Conservation (phyloP, 2,329 filamentous ascomycete species). For the Colletotrichum sp. region DNA sequence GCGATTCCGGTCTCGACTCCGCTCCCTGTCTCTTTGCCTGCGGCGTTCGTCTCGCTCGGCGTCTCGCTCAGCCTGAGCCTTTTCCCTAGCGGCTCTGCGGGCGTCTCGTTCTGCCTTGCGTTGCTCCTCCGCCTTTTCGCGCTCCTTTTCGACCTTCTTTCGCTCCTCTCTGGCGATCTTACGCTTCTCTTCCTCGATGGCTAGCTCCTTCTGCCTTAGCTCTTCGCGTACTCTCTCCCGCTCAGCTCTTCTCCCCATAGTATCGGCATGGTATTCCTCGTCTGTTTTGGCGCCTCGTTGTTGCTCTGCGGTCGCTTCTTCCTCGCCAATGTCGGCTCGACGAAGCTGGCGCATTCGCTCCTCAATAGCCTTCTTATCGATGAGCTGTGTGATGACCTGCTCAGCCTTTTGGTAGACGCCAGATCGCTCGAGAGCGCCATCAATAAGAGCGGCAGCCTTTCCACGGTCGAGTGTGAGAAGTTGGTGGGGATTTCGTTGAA, state of each 20-base stretch:
- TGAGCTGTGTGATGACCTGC: slow-evolving; percentile 65
- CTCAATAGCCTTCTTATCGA: slow-evolving; percentile 73
- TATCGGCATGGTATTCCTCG: slow-evolving; percentile 73
- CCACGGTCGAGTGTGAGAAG: slow-evolving; percentile 76
- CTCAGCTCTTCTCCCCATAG: slow-evolving; percentile 62
- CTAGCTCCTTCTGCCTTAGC: slow-evolving; percentile 61
- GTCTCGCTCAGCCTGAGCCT: slow-evolving; percentile 50
- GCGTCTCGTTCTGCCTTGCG: slow-evolving; percentile 57
- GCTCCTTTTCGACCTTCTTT: slow-evolving; percentile 52
- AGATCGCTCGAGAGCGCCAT: slow-evolving; percentile 78
- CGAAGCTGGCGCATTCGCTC: slow-evolving; percentile 72
- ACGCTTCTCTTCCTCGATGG: slow-evolving; percentile 66
- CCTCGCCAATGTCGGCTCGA: slow-evolving; percentile 70
- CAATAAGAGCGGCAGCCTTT: slow-evolving; percentile 77
- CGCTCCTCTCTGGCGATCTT: slow-evolving; percentile 63
- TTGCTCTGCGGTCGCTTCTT: slow-evolving; percentile 70
- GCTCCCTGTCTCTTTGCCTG: slow-evolving; percentile 44
- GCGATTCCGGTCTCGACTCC: slow-evolving; percentile 40
- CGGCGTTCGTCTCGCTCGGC: slow-evolving; percentile 60
- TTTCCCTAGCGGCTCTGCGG: slow-evolving; percentile 46
- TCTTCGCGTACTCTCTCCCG: slow-evolving; percentile 68
- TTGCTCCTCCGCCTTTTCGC: slow-evolving; percentile 54
- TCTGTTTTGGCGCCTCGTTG: slow-evolving; percentile 73
- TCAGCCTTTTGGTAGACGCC: slow-evolving; percentile 78
- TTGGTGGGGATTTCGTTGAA: slow-evolving; percentile 74